These are phyloP conservation scores for Lasiodiplodia gonubiensis DNA, from an alignment of 2,329 filamentous ascomycete genomes.

Conservation along the genomic window DNA sequence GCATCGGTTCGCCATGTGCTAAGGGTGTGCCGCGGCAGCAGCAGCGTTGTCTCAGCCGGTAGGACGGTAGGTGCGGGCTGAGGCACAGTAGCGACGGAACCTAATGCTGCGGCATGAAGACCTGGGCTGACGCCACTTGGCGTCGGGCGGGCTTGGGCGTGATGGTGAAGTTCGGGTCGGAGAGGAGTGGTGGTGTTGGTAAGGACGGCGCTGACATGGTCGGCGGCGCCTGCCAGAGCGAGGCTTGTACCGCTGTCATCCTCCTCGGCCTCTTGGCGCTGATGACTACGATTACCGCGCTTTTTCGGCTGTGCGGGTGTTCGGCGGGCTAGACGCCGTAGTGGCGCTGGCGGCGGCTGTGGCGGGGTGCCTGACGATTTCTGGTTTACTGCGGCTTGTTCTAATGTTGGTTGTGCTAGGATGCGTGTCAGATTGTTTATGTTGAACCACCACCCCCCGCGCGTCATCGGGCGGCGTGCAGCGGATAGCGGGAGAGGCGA, in stretches of 20 bases:
- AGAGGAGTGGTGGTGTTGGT: background rate
- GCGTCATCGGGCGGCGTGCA: too few relatives aligned
- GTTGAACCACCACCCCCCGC: background rate
- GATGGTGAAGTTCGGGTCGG: background rate
- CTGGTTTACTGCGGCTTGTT: background rate
- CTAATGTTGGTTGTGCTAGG: background rate
- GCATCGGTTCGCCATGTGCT: background rate
- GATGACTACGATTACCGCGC: background rate
- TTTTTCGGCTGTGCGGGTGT: background rate
- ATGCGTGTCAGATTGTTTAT: background rate
- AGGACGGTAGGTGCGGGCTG: background rate
- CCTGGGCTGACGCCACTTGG: background rate
- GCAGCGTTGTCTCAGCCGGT: background rate
- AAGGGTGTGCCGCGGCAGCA: background rate
- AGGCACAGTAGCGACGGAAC: background rate
- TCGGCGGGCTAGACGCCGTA: background rate
- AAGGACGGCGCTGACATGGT: background rate
- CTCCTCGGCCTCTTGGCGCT: background rate
- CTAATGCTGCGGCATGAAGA: background rate
- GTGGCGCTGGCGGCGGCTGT: background rate
- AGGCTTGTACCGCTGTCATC: background rate
- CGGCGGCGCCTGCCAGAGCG: background rate
- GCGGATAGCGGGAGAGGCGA: background rate
- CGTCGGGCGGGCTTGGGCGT: background rate
- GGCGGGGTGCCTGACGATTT: background rate